These are phyloP conservation scores for Fusarium aywerte DNA, from an alignment of 2,329 filamentous ascomycete genomes.

Conservation along the genomic window DNA sequence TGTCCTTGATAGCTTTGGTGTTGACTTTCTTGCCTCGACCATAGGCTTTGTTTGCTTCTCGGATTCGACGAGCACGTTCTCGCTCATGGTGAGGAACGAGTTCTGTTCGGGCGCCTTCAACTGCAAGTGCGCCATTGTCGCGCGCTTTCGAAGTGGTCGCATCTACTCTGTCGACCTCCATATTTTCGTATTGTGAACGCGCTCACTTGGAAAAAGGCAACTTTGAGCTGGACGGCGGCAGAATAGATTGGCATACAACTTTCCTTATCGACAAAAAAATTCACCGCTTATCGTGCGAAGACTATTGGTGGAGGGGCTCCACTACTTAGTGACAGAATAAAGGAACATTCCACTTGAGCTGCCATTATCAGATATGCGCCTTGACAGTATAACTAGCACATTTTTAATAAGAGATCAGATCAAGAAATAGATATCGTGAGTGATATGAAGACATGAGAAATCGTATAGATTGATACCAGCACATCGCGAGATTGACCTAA, in stretches of 20 bases:
- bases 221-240: slow-evolving; percentile 30
- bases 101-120: slow-evolving; percentile 62
- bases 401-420: neutral
- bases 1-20: slow-evolving; percentile 81
- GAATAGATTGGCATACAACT: slow-evolving; percentile 43
- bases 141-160: slow-evolving; percentile 52
- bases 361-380: neutral
- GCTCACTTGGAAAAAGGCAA: slow-evolving; percentile 21
- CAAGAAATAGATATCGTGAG: neutral
- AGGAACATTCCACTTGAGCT: neutral
- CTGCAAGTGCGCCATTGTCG: slow-evolving; percentile 64
- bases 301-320: neutral
- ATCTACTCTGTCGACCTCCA: slow-evolving; percentile 54
- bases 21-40: slow-evolving; percentile 83
- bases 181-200: slow-evolving; percentile 41
- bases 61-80: slow-evolving; percentile 62
- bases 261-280: slow-evolving; percentile 46
- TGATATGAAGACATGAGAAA: no score
- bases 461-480: no score
- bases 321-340: neutral
- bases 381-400: neutral
- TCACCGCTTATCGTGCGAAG: slow-evolving; percentile 38
- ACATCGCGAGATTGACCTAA: neutral
- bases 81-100: slow-evolving; percentile 63
- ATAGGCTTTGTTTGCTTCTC: slow-evolving; percentile 78